A percentile compares a stretch with the other conserved stretches of the same genome.
Evolutionary conservation across 768 basidiomycete genomes (phyloP).

Genomic region (Boletus tylopilopsis): DNA sequence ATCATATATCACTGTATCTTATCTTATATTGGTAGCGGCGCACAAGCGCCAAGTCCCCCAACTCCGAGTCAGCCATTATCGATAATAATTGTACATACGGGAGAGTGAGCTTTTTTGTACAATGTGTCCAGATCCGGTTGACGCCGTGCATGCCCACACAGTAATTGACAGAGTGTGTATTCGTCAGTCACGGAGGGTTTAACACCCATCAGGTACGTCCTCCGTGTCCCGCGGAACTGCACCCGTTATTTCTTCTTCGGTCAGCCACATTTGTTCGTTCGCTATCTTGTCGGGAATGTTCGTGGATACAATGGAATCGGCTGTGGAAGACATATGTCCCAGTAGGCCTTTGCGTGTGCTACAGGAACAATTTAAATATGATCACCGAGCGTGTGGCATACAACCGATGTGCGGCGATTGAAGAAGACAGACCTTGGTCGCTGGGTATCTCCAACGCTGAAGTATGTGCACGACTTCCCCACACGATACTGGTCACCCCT

Average conservation of each 20-base stretch:
- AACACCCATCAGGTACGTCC: too few species aligned
- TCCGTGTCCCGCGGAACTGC: slow-evolving; percentile 14
- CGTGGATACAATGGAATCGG: slow-evolving; percentile 82
- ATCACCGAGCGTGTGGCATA: slow-evolving; percentile 41
- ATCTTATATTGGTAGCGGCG: too few species aligned
- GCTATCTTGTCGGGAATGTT: slow-evolving; percentile 86
- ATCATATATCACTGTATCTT: too few species aligned
- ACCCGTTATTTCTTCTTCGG: slow-evolving; percentile 87
- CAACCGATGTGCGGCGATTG: not conserved
- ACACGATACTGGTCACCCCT: slow-evolving; percentile 76
- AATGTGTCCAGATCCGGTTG: too few species aligned
- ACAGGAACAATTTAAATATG: slow-evolving; percentile 58
- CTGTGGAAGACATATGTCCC: slow-evolving; percentile 57
- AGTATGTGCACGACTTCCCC: slow-evolving; percentile 84
- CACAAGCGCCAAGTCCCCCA: too few species aligned
- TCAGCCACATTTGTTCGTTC: slow-evolving; percentile 99
- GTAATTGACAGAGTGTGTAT: too few species aligned
- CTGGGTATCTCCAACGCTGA: slow-evolving; percentile 80
- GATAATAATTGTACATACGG: too few species aligned
- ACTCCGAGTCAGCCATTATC: too few species aligned
- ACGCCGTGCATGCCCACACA: too few species aligned
- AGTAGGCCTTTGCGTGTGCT: slow-evolving; percentile 44
- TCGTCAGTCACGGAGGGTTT: too few species aligned
- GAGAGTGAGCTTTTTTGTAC: too few species aligned
- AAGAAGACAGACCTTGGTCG: slow-evolving; percentile 54